Evolutionary conservation across 225 moss, liverwort and hornwort genomes (phyloP).

Genomic region (Neckera pumila): DNA sequence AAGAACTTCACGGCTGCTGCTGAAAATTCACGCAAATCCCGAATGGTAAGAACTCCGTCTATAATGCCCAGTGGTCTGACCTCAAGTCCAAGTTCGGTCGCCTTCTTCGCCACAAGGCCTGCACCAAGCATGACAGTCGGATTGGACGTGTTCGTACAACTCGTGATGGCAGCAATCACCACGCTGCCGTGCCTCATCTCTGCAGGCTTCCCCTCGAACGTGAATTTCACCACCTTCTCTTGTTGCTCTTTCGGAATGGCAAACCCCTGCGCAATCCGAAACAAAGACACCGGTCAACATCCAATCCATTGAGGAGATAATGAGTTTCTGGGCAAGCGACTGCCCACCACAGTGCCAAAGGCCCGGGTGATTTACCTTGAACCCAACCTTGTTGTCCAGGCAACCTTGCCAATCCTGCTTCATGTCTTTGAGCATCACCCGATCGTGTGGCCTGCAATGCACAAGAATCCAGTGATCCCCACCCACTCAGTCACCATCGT

Average conservation of each 20-base stretch:
- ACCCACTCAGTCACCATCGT: neutral
- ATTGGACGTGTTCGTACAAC: constrained; percentile 97
- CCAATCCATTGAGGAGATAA: neutral
- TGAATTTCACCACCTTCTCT: constrained; percentile 54
- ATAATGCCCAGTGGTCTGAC: constrained; percentile 11
- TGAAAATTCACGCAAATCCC: neutral
- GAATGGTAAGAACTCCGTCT: neutral
- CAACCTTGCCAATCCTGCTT: constrained; percentile 88
- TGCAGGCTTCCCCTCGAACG: neutral
- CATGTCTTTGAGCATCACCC: constrained; percentile 79
- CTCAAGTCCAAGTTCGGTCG: constrained; percentile 66
- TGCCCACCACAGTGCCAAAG: neutral
- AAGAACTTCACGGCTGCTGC: neutral
- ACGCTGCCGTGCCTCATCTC: constrained; percentile 74
- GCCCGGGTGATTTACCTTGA: constrained; percentile 47
- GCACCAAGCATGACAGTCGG: constrained; percentile 94
- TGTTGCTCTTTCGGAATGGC: constrained; percentile 83
- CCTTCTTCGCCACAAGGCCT: constrained; percentile 90
- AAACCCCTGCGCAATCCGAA: constrained; percentile 48
- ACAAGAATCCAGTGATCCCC: neutral
- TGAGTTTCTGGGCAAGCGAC: neutral
- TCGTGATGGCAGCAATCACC: constrained; percentile 94
- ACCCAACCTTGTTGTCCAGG: constrained; percentile 88
- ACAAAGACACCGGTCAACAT: neutral
- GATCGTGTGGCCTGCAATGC: constrained; percentile 82